phyloP scores from a whole-genome alignment of 768 basidiomycete species.

The Kwoniella sp. region DNA sequence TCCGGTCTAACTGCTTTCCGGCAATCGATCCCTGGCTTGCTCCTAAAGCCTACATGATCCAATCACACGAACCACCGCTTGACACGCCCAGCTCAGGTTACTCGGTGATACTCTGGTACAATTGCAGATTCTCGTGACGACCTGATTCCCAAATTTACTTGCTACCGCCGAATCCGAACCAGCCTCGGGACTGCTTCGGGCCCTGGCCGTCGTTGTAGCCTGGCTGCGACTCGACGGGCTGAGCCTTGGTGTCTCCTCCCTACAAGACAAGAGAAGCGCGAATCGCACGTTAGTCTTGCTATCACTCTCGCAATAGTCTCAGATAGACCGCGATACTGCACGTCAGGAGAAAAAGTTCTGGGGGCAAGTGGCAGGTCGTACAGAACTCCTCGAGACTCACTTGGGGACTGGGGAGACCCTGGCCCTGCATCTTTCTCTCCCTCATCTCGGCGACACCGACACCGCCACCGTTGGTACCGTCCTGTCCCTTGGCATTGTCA shows the following conservation, averaged over 20 bases:
- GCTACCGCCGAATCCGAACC: constrained; percentile 2
- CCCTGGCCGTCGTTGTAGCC: constrained; percentile 22
- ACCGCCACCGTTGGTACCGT: constrained; percentile 51
- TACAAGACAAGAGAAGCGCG: neutral
- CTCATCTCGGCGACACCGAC: constrained; percentile 55
- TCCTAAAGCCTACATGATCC: no score
- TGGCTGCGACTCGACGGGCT: constrained; percentile 32
- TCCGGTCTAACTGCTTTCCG: no score
- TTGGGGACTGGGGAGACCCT: constrained; percentile 51
- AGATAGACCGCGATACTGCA: no score
- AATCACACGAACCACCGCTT: no score
- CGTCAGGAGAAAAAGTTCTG: neutral
- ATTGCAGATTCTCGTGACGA: no score
- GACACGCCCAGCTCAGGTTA: no score
- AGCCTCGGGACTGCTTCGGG: constrained; percentile 7
- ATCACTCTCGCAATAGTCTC: no score
- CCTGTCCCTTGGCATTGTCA: constrained; percentile 42
- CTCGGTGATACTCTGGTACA: no score
- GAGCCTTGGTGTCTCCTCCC: constrained; percentile 40
- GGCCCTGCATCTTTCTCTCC: constrained; percentile 53
- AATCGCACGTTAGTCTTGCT: no score
- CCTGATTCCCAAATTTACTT: constrained; percentile 8
- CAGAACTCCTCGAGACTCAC: constrained; percentile 25
- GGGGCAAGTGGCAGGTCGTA: no score
- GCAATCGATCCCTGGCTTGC: no score